These are phyloP conservation scores for Wakefieldia striispora DNA, from an alignment of 768 basidiomycete species.

Conservation along the genomic window DNA sequence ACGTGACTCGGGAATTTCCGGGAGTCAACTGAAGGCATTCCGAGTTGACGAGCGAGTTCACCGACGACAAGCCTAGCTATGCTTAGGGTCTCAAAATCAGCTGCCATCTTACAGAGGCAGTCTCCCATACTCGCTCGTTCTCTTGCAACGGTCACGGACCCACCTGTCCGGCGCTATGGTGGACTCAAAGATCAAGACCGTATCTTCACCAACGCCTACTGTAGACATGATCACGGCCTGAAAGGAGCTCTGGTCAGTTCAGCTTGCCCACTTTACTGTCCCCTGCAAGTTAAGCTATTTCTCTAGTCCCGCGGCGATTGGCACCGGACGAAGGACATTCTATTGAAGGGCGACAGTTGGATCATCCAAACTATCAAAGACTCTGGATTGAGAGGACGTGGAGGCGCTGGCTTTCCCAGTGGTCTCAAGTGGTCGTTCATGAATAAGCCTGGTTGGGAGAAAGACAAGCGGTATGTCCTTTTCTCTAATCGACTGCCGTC, in stretches of 20 bases:
- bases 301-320: slow-evolving; percentile 89
- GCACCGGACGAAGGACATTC: slow-evolving; percentile 96
- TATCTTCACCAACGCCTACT: slow-evolving; percentile 91
- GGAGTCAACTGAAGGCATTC: background rate
- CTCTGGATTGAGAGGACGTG: slow-evolving; percentile 92
- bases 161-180: slow-evolving; percentile 90
- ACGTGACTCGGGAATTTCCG: slow-evolving; percentile 24
- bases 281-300: background rate
- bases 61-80: slow-evolving; percentile 19
- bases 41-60: background rate
- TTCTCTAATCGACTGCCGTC: background rate
- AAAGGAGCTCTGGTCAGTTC: slow-evolving; percentile 81
- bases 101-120: slow-evolving; percentile 20
- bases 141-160: slow-evolving; percentile 74
- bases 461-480: slow-evolving; percentile 68
- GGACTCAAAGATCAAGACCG: slow-evolving; percentile 94
- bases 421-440: slow-evolving; percentile 98
- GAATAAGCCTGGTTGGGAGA: slow-evolving; percentile 99
- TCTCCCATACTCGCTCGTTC: slow-evolving; percentile 18
- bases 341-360: slow-evolving; percentile 94
- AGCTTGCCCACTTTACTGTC: background rate
- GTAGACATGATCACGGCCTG: slow-evolving; percentile 84
- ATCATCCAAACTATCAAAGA: slow-evolving; percentile 96
- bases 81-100: slow-evolving; percentile 29
- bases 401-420: slow-evolving; percentile 95